Evolutionary conservation across 805 yeast genomes (phyloP).

Genomic region (Candida nitratophila): DNA sequence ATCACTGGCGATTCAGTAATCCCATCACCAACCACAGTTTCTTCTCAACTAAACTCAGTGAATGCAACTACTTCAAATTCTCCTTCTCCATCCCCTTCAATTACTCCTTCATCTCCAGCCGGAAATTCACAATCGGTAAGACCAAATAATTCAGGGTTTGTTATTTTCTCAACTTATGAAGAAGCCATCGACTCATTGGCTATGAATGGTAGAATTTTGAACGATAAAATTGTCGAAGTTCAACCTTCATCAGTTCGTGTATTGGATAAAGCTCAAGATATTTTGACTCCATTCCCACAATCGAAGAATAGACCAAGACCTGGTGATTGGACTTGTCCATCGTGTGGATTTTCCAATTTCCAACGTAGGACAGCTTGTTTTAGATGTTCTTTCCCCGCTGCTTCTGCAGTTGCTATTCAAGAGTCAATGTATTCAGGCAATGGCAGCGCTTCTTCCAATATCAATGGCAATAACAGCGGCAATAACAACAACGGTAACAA

Average conservation of each 20-base stretch:
- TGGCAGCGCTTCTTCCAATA: neutral
- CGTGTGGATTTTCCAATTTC: conserved; percentile 91
- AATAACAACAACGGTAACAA: conserved; percentile 5
- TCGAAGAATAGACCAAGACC: conserved; percentile 87
- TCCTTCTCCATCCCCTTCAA: conserved; percentile 2
- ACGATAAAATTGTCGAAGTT: conserved; percentile 73
- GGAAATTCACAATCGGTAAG: conserved; percentile 30
- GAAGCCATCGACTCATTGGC: conserved; percentile 75
- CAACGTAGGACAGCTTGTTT: conserved; percentile 92
- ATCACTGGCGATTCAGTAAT: neutral
- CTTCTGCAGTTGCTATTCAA: conserved; percentile 63
- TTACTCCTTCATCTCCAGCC: conserved; percentile 6
- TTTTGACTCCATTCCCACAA: conserved; percentile 77
- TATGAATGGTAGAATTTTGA: conserved; percentile 69
- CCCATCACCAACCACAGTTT: neutral
- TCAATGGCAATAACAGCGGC: conserved; percentile 4
- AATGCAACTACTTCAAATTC: neutral
- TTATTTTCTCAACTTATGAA: conserved; percentile 76
- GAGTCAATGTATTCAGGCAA: conserved; percentile 41
- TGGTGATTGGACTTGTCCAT: conserved; percentile 97
- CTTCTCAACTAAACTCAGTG: neutral
- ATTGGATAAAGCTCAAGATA: conserved; percentile 74
- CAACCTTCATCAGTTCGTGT: conserved; percentile 79
- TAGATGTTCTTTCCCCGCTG: conserved; percentile 83
- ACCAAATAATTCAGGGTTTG: conserved; percentile 68